phyloP scores from a whole-genome alignment of 371 early-diverging fungal species.

The Mortierella sp. region DNA sequence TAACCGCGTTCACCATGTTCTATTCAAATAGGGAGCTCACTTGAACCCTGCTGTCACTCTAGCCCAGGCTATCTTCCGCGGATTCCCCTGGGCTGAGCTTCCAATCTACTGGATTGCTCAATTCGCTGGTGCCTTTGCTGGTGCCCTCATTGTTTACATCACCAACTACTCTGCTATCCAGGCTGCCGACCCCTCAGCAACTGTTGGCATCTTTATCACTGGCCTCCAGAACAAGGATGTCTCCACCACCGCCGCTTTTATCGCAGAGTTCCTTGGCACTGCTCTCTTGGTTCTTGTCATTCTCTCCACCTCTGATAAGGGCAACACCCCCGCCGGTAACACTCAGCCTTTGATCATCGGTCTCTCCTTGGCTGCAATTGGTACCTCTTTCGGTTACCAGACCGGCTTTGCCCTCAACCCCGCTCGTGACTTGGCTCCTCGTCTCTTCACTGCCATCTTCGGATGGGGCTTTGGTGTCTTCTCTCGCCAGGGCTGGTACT shows the following conservation, averaged over 20 bases:
- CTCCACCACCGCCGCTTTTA: constrained; percentile 71
- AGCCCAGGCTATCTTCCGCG: constrained; percentile 75
- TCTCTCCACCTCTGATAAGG: constrained; percentile 77
- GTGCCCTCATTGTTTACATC: constrained; percentile 75
- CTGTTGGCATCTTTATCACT: constrained; percentile 81
- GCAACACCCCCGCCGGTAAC: constrained; percentile 72
- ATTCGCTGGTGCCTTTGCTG: constrained; percentile 77
- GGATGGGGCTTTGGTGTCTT: constrained; percentile 85
- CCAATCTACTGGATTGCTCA: constrained; percentile 75
- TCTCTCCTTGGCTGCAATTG: constrained; percentile 73
- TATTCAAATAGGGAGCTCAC: constrained; percentile 73
- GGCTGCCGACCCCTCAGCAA: constrained; percentile 46
- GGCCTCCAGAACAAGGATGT: constrained; percentile 67
- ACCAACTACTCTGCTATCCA: constrained; percentile 63
- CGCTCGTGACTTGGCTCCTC: constrained; percentile 92
- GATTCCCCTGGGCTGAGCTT: constrained; percentile 75
- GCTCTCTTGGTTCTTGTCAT: constrained; percentile 80
- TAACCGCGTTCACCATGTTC: neutral
- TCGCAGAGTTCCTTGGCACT: constrained; percentile 85
- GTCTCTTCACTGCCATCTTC: constrained; percentile 81
- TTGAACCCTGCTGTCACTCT: constrained; percentile 86
- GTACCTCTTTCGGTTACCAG: constrained; percentile 75
- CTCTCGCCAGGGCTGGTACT: constrained; percentile 72
- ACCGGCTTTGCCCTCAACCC: constrained; percentile 90
- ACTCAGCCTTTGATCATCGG: constrained; percentile 71